Base-by-base conservation (phyloP, 2,329 filamentous ascomycete species). In the Arthrobotrys megalospora region DNA sequence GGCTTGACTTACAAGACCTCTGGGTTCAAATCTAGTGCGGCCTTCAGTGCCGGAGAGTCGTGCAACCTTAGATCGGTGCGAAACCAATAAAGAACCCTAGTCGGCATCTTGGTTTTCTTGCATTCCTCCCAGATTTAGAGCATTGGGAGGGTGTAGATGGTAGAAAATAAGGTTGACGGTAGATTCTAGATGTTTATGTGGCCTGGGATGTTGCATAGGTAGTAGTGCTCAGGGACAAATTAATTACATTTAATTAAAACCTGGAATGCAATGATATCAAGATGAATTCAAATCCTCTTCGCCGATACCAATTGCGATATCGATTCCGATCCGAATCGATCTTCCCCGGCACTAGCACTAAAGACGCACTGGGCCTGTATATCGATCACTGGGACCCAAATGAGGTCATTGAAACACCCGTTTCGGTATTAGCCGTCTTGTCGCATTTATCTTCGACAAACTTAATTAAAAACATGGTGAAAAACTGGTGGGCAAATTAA, bases 31-130 rank as follows among this genome's bases (percentile, higher is more conserved):
- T 91, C 90, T 6, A 94, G 84, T 0, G 92, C 92, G 1, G 91
- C 91, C 83, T 90, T 88, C 28, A 94, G 85, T 0, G 91, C 91
- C 7, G 91, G 91, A 0, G 91, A 93, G 83, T 94, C 92, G 84
- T 94, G 91, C 1, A 94, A 88, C 19, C 92, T 90, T 10, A 94
- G 86, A 82, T 94, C 92, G 5, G 92, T 94, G 68, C 92, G 89
- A 82, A 93, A 93, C 92, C 92, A 93, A 83, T 92, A 93, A 38
- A 93, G 87, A 1, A 93, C 91, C 63, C 88, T 85, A 47, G 88
- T 85, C 81, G 85, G 81, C 43, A 75, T 70, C 6, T 28, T 43
- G 21, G 52, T 60, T 19, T 45, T 38, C 58, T 8, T 21, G 10
- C 10, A 28, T 60, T 60, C 36, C 14, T 68, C 16, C 4, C 19